phyloP scores from a whole-genome alignment of 192 early-diverging fungal genomes.

The Entomortierella chlamydospora region DNA sequence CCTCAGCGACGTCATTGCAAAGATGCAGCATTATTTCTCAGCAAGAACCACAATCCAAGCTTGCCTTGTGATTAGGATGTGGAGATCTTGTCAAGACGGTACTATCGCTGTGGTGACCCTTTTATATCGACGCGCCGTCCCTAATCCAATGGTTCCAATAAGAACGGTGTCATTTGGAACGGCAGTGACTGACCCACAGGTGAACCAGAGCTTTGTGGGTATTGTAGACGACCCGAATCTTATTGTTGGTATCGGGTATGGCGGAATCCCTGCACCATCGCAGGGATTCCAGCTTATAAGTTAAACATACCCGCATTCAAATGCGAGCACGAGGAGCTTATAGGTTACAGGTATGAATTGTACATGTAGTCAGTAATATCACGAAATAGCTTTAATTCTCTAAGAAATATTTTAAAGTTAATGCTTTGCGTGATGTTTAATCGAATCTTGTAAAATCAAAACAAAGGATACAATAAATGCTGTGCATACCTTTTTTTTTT shows the following conservation, averaged over 20 bases:
- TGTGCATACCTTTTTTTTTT: too few species aligned
- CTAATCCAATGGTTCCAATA: not conserved
- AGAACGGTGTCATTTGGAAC: not conserved
- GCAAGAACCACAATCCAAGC: conserved; percentile 1
- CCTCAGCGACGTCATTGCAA: not conserved
- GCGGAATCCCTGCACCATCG: not conserved
- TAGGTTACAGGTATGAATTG: not conserved
- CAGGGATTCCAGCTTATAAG: not conserved
- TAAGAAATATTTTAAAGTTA: too few species aligned
- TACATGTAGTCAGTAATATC: not conserved
- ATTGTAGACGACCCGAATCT: not conserved
- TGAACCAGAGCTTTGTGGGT: not conserved
- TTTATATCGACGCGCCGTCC: not conserved
- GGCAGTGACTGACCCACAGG: not conserved
- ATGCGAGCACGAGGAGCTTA: not conserved
- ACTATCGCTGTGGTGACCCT: not conserved
- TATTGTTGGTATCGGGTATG: not conserved
- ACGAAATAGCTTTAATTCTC: not conserved
- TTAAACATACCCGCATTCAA: not conserved
- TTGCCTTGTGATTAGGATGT: not conserved
- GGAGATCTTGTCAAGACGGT: not conserved
- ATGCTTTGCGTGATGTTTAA: too few species aligned
- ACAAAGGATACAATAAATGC: too few species aligned
- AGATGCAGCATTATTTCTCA: not conserved
- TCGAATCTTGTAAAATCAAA: too few species aligned